Evolutionary conservation across 805 yeast genomes (phyloP).

Genomic region (Saccharomycopsis olivae): DNA sequence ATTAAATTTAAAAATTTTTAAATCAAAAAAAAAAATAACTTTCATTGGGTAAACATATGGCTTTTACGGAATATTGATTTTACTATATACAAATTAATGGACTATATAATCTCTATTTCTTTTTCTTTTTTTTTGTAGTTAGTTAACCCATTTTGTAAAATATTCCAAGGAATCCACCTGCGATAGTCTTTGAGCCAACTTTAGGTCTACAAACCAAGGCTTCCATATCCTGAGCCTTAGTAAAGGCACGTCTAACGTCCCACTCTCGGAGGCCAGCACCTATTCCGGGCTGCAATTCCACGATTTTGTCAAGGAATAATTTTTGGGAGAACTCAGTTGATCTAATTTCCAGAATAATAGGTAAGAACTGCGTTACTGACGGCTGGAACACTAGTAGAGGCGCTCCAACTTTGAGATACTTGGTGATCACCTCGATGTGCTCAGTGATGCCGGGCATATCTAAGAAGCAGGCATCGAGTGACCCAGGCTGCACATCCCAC

Average conservation of each 20-base stretch:
- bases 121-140: too few relatives aligned
- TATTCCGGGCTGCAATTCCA: slow-evolving; percentile 36
- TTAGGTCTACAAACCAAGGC: slow-evolving; percentile 39
- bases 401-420: slow-evolving; percentile 30
- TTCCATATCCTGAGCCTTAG: background rate
- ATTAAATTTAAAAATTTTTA: too few relatives aligned
- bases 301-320: slow-evolving; percentile 29
- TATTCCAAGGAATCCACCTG: slow-evolving; percentile 41
- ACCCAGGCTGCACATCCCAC: slow-evolving; percentile 22
- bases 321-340: slow-evolving; percentile 16
- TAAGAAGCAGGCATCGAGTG: slow-evolving; percentile 33
- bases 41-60: too few relatives aligned
- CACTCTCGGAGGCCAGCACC: slow-evolving; percentile 44
- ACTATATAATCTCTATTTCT: too few relatives aligned
- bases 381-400: slow-evolving; percentile 38
- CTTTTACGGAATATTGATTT: too few relatives aligned
- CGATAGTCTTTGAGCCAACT: slow-evolving; percentile 36
- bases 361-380: slow-evolving; percentile 37
- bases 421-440: slow-evolving; percentile 27
- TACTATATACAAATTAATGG: too few relatives aligned
- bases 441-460: slow-evolving; percentile 36
- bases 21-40: too few relatives aligned
- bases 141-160: slow-evolving; percentile 26
- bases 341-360: slow-evolving; percentile 26
- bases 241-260: slow-evolving; percentile 33